Base-by-base conservation (phyloP, 1,139 yeast genomes). In the Candida gigantensis region DNA sequence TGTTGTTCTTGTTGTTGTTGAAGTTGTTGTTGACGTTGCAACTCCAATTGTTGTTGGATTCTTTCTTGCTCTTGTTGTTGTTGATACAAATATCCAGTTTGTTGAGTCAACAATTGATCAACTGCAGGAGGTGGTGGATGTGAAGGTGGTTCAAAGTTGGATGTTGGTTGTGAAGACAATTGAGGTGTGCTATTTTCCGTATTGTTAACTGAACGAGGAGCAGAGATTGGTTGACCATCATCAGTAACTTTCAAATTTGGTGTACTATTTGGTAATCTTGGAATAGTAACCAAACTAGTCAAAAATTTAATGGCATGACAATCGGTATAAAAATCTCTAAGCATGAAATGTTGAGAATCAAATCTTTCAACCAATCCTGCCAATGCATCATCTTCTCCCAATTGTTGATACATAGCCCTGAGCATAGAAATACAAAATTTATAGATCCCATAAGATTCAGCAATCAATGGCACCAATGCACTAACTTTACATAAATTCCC, bases 371-470 rank as follows among this genome's bases (percentile, higher is more conserved):
- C 73, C 47, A 92, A 67, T 3, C 92, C 92, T 43, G 76, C 78
- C 45, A 92, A 65, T 1, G 88, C 94, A 9, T 85, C 96, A 32
- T 79, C 86, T 28, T 80, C 82, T 30, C 84, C 87, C 37, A 90
- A 75, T 47, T 85, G 81, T 45, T 77, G 81, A 52, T 85, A 80
- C 79, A 92, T 73, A 0, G 95, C 97, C 48, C 96, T 77, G 47
- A 90, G 68, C 97, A 92, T 89, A 5, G 95, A 84, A 7, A 90
- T 84, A 44, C 85, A 71, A 52, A 90, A 92, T 58, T 89, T 84
- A 63, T 89, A 87, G 45, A 92, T 88, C 27, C 97, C 97, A 55
- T 88, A 90, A 3, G 95, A 78, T 58, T 92, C 98, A n/a, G 95
- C 79, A 39, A 90, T 87, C 61, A 90, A 72, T 3, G 97, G 97